Percentiles rank a stretch among this genome's conserved stretches.
These are phyloP conservation scores for Fusarium acutatum DNA, from an alignment of 2,329 filamentous ascomycete genomes.

Conservation along the genomic window DNA sequence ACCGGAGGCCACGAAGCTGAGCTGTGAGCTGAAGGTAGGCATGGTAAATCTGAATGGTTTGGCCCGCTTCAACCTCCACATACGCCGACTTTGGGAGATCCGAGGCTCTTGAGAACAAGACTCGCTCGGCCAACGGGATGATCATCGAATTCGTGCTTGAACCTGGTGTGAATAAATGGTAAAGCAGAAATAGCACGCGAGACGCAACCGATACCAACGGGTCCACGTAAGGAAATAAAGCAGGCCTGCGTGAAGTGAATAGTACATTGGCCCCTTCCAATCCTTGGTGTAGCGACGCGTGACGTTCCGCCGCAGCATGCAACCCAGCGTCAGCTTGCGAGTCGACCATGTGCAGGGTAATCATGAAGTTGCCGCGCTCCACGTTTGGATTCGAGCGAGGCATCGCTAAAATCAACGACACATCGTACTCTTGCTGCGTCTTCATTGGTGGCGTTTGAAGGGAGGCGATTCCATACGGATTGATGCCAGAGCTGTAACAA, in stretches of 20 bases:
- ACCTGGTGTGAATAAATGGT: conserved; percentile 73
- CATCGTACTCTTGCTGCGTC: conserved; percentile 83
- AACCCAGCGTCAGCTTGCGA: conserved; percentile 44
- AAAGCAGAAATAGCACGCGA: conserved; percentile 70
- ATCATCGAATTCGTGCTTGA: conserved; percentile 70
- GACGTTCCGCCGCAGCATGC: conserved; percentile 40
- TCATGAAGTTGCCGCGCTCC: conserved; percentile 91
- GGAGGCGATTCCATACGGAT: conserved; percentile 62
- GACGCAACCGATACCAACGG: conserved; percentile 70
- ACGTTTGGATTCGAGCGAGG: conserved; percentile 82
- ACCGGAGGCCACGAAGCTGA: conserved; percentile 77
- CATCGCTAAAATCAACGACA: conserved; percentile 77
- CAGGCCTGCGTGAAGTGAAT: conserved; percentile 74
- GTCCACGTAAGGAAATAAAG: conserved; percentile 82
- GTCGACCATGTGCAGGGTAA: conserved; percentile 76
- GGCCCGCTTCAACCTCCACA: conserved; percentile 74
- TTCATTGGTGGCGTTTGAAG: conserved; percentile 64
- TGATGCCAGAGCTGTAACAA: conserved; percentile 53
- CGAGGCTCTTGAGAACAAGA: conserved; percentile 65
- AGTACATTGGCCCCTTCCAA: conserved; percentile 55
- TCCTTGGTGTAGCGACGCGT: conserved; percentile 46
- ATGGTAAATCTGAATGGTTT: conserved; percentile 79
- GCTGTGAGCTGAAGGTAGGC: conserved; percentile 76
- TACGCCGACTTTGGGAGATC: conserved; percentile 57
- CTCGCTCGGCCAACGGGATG: conserved; percentile 76